Evolutionary conservation across 371 early-diverging fungal genomes (phyloP).

Genomic region (Rhizomucor pusillus): DNA sequence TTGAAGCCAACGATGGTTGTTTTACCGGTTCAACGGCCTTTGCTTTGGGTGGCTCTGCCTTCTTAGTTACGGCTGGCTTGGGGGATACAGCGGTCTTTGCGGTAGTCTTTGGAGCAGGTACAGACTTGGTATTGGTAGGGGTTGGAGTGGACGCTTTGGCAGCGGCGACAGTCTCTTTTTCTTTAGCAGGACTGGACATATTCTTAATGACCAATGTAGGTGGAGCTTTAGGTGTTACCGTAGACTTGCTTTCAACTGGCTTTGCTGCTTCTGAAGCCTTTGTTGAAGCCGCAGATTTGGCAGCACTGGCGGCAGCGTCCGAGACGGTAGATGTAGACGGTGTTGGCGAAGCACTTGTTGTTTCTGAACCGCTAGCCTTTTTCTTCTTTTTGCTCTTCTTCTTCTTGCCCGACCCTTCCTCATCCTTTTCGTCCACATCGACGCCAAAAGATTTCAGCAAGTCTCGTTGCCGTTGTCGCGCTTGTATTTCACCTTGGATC

Average conservation of each 20-base stretch:
- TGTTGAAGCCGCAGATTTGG: no score
- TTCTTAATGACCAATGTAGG: no score
- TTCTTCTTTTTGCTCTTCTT: constrained; percentile 45
- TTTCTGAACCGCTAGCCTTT: constrained; percentile 8
- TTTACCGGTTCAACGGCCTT: not conserved
- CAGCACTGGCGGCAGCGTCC: no score
- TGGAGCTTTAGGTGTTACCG: no score
- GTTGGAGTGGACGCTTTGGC: no score
- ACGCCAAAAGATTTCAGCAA: constrained; percentile 56
- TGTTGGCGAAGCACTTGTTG: not conserved
- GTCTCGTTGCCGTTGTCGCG: constrained; percentile 62
- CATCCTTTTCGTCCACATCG: constrained; percentile 1
- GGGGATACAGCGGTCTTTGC: no score
- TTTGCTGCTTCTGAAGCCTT: not conserved
- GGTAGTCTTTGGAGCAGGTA: no score
- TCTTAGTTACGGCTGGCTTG: not conserved
- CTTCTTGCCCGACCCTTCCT: constrained; percentile 2
- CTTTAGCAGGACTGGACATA: no score
- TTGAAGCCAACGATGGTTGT: no score
- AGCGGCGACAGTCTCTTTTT: no score
- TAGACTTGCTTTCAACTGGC: not conserved
- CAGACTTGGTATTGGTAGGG: no score
- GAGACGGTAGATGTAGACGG: no score
- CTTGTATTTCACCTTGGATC: constrained; percentile 64
- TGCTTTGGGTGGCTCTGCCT: not conserved